Conservation (phyloP, 2,329 filamentous ascomycete species). For the Monosporascus sp. region DNA sequence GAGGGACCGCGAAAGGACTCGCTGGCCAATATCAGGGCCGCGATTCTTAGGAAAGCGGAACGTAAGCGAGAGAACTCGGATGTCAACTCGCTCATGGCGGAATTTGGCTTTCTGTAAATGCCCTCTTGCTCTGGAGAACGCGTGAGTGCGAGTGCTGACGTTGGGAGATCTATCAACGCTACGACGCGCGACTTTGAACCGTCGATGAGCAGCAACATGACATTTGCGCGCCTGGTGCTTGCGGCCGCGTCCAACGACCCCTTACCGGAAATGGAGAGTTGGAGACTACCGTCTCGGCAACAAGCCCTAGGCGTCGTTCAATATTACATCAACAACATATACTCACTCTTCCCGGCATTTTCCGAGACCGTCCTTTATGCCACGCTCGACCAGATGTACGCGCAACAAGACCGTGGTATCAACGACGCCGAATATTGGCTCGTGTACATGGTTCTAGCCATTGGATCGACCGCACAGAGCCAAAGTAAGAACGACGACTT, state of each 20-base stretch:
- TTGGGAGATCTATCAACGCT: constrained; percentile 76
- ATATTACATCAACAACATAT: constrained; percentile 80
- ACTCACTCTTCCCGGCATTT: constrained; percentile 75
- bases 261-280: constrained; percentile 56
- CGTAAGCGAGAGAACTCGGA: constrained; percentile 70
- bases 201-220: constrained; percentile 74
- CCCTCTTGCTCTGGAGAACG: background rate
- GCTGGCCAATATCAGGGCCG: constrained; percentile 54
- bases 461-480: constrained; percentile 70
- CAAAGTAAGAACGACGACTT: constrained; percentile 61
- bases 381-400: constrained; percentile 77
- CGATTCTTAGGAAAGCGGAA: constrained; percentile 60
- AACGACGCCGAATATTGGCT: constrained; percentile 74
- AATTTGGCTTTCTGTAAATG: constrained; percentile 82
- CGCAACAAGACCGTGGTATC: constrained; percentile 57
- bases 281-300: constrained; percentile 65
- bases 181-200: constrained; percentile 92
- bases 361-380: constrained; percentile 72
- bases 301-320: constrained; percentile 66
- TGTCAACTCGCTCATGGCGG: constrained; percentile 86
- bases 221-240: constrained; percentile 81
- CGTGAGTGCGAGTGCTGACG: constrained; percentile 7
- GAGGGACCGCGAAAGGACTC: constrained; percentile 56
- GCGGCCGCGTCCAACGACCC: constrained; percentile 74
- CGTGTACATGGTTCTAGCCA: constrained; percentile 83